A percentile compares a stretch with the other conserved stretches of the same genome.
These are phyloP conservation scores for Hypoxylon crocopeplum DNA, from an alignment of 495 filamentous ascomycete species.

Conservation along the genomic window DNA sequence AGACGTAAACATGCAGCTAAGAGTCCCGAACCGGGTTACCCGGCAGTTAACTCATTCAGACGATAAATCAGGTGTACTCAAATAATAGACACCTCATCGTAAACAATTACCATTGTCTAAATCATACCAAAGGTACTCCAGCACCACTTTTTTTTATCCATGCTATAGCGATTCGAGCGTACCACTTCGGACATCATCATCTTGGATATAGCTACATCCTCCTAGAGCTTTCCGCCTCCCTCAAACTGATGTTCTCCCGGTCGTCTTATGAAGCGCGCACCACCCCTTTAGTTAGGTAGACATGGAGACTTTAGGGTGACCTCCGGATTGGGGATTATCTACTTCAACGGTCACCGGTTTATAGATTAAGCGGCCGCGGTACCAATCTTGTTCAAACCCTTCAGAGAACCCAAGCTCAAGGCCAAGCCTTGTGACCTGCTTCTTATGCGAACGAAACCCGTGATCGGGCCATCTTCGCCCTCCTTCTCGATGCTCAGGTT, in stretches of 20 bases:
- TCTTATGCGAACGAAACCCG: conserved; percentile 98
- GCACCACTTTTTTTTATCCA: conserved; percentile 27
- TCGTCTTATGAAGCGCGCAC: conserved; percentile 2
- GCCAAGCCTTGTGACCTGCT: conserved; percentile 97
- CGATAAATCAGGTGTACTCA: too few species aligned
- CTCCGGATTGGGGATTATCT: conserved; percentile 18
- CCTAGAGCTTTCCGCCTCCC: not conserved
- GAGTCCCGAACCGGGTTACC: too few species aligned
- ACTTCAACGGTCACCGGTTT: too few species aligned
- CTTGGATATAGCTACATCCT: conserved; percentile 31
- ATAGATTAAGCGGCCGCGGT: conserved; percentile 50
- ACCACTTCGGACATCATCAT: conserved; percentile 27
- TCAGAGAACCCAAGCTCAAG: conserved; percentile 90
- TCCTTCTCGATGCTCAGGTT: conserved; percentile 99
- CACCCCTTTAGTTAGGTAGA: not conserved
- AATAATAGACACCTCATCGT: conserved; percentile 7
- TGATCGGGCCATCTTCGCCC: conserved; percentile 92
- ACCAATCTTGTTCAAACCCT: conserved; percentile 88
- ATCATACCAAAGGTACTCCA: conserved; percentile 31
- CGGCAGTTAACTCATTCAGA: too few species aligned
- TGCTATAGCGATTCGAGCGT: conserved; percentile 26
- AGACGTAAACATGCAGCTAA: too few species aligned
- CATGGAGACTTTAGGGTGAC: not conserved
- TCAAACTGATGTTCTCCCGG: conserved; percentile 4
- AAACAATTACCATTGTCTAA: conserved; percentile 40